Base-by-base conservation (phyloP, 2,329 filamentous ascomycete genomes). In the Sporothrix euskadiensis region DNA sequence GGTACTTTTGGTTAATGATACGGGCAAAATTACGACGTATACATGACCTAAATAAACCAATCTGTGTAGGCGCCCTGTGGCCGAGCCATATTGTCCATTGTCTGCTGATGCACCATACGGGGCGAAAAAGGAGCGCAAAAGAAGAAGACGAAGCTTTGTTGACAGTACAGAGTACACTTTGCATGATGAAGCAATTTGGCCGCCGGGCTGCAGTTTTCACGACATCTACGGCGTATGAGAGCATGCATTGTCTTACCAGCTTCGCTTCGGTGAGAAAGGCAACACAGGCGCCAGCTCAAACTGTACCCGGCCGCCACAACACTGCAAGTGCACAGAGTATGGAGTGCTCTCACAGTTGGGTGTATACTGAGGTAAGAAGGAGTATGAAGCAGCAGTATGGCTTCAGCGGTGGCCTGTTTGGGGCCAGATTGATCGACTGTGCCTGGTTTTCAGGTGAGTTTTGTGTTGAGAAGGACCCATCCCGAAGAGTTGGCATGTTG, bases 61-160 rank as follows among this genome's bases (percentile, higher is more conserved):
- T 70, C 4, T 71, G 35, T 19, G 69, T 71, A 59, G 69, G 54
- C 52, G 69, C 69, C 52, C 35, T 32, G 69, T 56, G 68, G 49
- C 49, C 49, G 5, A 32, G 32, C 65, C 16, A 69, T 19, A 30
- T 56, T 30, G 22, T 44, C 63, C 9, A 30, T 56, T 14, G 9
- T 44, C 63, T 63, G 59, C 12, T 44, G 35, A 63, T 35, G 56
- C 56, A 35, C 3, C 35, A 5, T 35, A 35, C 2, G 35, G 35
- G 54, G 9, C 16, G 39, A 6, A 19, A 19, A 32, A 14, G n/a
- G 16, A 19, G 3, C 16, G 39, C 16, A 19, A 19, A 32, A 14
- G n/a, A 7, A 19, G 3, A 63, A 22, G 3, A 39, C 57, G 41
- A 35, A 8, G 30, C 16, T 61, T 8, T 39, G 19, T 35, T 61